Conservation (phyloP, 768 basidiomycete species). For the Phaeotremella skinneri region DNA sequence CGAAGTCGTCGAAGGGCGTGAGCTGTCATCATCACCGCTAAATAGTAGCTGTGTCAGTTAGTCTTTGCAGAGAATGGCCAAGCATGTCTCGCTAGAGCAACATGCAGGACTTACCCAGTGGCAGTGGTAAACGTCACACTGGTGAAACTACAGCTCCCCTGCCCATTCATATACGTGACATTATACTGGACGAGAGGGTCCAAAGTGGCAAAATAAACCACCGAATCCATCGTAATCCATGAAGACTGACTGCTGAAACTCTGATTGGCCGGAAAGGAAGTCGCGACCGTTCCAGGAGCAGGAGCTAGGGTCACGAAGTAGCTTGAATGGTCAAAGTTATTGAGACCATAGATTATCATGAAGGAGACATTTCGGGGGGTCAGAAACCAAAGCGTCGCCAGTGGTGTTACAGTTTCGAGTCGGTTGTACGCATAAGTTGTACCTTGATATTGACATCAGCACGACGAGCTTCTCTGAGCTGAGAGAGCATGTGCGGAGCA, state of each 20-base stretch:
- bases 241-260: slow-evolving; percentile 1
- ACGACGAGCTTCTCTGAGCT: too few species aligned
- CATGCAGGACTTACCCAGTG: background rate
- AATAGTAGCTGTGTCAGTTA: too few species aligned
- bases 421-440: slow-evolving; percentile 3
- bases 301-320: background rate
- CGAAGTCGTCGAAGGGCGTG: too few species aligned
- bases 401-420: slow-evolving; percentile 3
- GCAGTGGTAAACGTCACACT: background rate
- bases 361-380: slow-evolving; percentile 9
- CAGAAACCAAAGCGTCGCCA: slow-evolving; percentile 3
- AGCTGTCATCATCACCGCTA: too few species aligned
- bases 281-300: background rate
- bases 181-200: slow-evolving; percentile 9
- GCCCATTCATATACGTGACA: slow-evolving; percentile 7
- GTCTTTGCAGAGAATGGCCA: too few species aligned
- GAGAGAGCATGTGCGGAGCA: background rate
- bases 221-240: slow-evolving; percentile 11
- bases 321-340: slow-evolving; percentile 11
- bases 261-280: slow-evolving; percentile 3
- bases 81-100: too few species aligned
- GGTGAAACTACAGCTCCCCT: background rate
- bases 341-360: slow-evolving; percentile 10
- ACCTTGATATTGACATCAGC: background rate
- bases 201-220: slow-evolving; percentile 16